Conservation (phyloP, 2,329 filamentous ascomycete species). For the Hymenoscyphus albidus region DNA sequence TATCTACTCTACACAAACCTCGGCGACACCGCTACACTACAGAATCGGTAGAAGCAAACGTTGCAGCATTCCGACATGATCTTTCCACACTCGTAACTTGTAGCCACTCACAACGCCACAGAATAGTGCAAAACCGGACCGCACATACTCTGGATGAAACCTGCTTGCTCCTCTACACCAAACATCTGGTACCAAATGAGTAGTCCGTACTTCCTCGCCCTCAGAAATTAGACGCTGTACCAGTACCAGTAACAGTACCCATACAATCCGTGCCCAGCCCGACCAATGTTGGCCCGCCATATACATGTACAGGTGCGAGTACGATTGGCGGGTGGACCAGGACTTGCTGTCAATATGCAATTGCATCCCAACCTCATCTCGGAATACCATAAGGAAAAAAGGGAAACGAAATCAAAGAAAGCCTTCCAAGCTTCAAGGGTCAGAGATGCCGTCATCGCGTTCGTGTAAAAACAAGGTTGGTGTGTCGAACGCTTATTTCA, state of each 20-base stretch:
- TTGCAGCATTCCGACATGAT: no score
- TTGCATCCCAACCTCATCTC: neutral
- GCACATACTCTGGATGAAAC: neutral
- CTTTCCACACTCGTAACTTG: neutral
- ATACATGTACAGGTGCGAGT: neutral
- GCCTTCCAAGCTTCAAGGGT: slow-evolving; percentile 57
- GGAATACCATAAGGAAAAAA: neutral
- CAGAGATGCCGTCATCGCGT: slow-evolving; percentile 99
- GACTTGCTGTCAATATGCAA: neutral
- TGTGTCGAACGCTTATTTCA: slow-evolving; percentile 99
- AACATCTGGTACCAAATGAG: neutral
- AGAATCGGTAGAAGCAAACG: no score
- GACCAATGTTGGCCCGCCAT: neutral
- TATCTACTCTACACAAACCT: neutral
- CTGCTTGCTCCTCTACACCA: neutral
- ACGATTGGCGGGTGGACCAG: neutral
- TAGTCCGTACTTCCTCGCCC: neutral
- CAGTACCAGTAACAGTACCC: neutral
- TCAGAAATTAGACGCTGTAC: neutral
- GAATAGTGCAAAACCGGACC: neutral
- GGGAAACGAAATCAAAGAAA: slow-evolving; percentile 10
- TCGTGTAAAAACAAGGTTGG: slow-evolving; percentile 91
- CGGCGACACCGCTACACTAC: no score
- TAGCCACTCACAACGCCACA: neutral
- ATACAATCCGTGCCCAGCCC: neutral